Evolutionary conservation across 2,329 filamentous ascomycete genomes (phyloP).

Genomic region (Nothophaeocryptopus gaeumannii): DNA sequence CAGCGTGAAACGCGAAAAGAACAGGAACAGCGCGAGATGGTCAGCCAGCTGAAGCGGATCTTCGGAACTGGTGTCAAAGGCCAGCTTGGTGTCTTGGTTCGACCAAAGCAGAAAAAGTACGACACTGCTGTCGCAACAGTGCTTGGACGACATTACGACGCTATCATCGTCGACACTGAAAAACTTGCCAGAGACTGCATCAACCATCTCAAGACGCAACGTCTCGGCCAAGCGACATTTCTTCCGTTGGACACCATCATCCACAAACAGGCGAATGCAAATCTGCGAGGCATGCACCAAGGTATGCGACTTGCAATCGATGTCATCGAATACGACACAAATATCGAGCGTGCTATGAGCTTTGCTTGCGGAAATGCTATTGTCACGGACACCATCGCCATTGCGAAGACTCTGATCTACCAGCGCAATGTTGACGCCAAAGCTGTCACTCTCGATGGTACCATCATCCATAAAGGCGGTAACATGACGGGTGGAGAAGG

Average conservation of each 20-base stretch:
- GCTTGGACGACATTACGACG: conserved; percentile 88
- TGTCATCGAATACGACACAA: conserved; percentile 87
- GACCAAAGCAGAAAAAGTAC: conserved; percentile 95
- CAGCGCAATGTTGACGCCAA: conserved; percentile 82
- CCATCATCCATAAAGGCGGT: conserved; percentile 92
- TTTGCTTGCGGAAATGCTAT: conserved; percentile 95
- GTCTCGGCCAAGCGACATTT: conserved; percentile 84
- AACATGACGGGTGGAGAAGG: conserved; percentile 94
- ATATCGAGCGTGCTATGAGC: conserved; percentile 85
- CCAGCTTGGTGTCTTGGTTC: conserved; percentile 85
- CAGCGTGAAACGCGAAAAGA: conserved; percentile 84
- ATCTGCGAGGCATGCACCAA: conserved; percentile 82
- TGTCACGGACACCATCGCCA: conserved; percentile 81
- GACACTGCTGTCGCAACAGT: conserved; percentile 90
- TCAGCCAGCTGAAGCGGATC: conserved; percentile 81
- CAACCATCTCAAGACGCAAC: conserved; percentile 86
- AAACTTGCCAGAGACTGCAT: conserved; percentile 94
- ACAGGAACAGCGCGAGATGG: conserved; percentile 72
- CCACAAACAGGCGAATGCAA: conserved; percentile 84
- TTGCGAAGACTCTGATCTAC: conserved; percentile 88
- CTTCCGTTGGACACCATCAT: conserved; percentile 97
- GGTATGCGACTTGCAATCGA: conserved; percentile 87
- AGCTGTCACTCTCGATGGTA: conserved; percentile 91
- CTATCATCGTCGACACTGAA: conserved; percentile 90
- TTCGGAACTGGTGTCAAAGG: conserved; percentile 83